A percentile compares a stretch with the other conserved stretches of the same genome.
Conservation (phyloP, 129 eudicot genomes). For the Lonicera japonica region DNA sequence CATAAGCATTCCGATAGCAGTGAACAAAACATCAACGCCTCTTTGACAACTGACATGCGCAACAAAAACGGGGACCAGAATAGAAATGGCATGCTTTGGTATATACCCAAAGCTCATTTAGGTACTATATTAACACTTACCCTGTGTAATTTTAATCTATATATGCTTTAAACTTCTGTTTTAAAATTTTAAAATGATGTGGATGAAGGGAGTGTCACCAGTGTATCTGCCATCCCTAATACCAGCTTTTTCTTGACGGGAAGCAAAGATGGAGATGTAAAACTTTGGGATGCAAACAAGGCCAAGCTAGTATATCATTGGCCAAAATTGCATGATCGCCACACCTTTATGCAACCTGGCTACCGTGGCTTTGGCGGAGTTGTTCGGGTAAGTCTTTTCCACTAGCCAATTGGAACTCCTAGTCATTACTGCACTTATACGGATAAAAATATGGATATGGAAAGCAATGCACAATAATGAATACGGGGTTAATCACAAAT, state of each 20-base stretch:
- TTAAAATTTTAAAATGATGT: background rate
- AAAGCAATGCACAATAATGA: no score
- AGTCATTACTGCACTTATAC: no score
- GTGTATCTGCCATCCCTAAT: constrained; percentile 76
- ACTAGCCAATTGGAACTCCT: background rate
- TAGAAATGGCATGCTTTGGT: constrained; percentile 97
- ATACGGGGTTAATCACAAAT: no score
- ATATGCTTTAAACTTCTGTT: background rate
- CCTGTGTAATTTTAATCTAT: background rate
- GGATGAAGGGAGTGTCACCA: constrained; percentile 75
- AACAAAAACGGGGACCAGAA: constrained; percentile 88
- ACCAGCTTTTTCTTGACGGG: constrained; percentile 90
- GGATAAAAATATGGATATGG: no score
- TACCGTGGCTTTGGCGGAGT: constrained; percentile 91
- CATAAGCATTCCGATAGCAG: constrained; percentile 43
- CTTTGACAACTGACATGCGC: constrained; percentile 56
- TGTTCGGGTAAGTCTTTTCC: constrained; percentile 42
- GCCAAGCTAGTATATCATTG: constrained; percentile 74
- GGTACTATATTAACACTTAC: constrained; percentile 29
- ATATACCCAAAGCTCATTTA: constrained; percentile 95
- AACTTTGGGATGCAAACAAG: constrained; percentile 96
- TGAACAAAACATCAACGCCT: constrained; percentile 49
- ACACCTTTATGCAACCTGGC: constrained; percentile 72
- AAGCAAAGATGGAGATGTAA: constrained; percentile 98
- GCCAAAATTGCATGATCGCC: constrained; percentile 86